A percentile compares a stretch with the other conserved stretches of the same genome.
phyloP scores from a whole-genome alignment of 1,139 yeast species.

The Saccharomyces pastorianus region DNA sequence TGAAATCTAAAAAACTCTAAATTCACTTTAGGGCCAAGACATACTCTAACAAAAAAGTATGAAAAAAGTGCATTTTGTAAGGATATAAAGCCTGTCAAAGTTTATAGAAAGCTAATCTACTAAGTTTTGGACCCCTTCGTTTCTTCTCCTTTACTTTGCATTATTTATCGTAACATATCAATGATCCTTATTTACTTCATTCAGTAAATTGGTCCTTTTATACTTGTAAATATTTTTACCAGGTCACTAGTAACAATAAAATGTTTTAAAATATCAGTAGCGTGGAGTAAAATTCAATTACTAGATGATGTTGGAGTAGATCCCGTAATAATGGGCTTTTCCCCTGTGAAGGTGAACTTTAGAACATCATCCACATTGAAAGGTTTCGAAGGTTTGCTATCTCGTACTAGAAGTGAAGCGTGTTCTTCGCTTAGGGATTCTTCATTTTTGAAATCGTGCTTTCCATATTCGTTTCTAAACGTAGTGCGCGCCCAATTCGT shows the following conservation, averaged over 20 bases:
- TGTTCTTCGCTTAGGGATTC: conserved; percentile 3
- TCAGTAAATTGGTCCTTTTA: neutral
- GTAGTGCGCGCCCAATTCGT: conserved; percentile 55
- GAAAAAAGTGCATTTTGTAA: neutral
- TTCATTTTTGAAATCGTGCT: conserved; percentile 48
- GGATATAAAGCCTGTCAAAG: neutral
- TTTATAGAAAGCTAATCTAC: neutral
- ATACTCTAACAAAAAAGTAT: neutral
- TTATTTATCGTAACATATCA: neutral
- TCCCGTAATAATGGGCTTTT: neutral
- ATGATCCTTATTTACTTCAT: neutral
- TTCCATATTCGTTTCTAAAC: conserved; percentile 45
- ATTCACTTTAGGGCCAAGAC: neutral
- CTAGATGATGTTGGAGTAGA: neutral
- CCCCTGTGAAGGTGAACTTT: conserved; percentile 39
- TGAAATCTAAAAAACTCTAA: neutral
- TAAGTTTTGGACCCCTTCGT: neutral
- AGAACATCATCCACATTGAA: conserved; percentile 33
- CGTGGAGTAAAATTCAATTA: neutral
- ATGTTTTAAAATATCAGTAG: neutral
- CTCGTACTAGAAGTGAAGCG: neutral
- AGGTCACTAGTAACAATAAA: neutral
- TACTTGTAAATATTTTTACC: neutral
- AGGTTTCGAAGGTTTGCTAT: conserved; percentile 21
- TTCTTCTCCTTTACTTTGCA: neutral